phyloP scores from a whole-genome alignment of 805 yeast species.

The Zygoascus biomembranicola region DNA sequence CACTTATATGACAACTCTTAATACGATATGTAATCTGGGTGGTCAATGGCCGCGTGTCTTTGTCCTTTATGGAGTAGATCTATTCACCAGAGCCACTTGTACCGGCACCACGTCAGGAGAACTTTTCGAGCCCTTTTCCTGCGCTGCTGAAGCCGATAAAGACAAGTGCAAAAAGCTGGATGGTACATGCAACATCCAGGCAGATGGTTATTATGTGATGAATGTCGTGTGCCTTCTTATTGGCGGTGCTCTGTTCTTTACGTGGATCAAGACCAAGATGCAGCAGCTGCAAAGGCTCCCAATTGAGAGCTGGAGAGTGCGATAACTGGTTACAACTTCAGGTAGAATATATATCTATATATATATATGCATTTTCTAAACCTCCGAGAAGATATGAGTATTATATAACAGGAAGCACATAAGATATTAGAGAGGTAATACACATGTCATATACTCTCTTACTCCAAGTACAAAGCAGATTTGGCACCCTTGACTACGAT shows the following conservation, averaged over 20 bases:
- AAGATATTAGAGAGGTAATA: neutral
- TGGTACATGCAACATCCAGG: constrained; percentile 46
- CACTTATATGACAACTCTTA: constrained; percentile 93
- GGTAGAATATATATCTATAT: neutral
- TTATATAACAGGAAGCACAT: neutral
- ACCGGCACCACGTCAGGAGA: constrained; percentile 13
- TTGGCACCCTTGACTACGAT: constrained; percentile 68
- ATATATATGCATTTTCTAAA: neutral
- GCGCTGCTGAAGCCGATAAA: constrained; percentile 35
- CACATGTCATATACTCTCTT: constrained; percentile 6
- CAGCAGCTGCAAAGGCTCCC: constrained; percentile 64
- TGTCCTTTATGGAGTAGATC: constrained; percentile 71
- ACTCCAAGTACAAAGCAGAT: constrained; percentile 33
- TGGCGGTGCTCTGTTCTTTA: constrained; percentile 57
- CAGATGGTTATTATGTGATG: constrained; percentile 82
- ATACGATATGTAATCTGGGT: constrained; percentile 86
- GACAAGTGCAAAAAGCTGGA: constrained; percentile 42
- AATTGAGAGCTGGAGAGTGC: constrained; percentile 65
- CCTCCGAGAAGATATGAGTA: neutral
- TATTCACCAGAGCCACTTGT: constrained; percentile 62
- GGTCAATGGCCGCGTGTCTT: constrained; percentile 97
- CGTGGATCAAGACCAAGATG: constrained; percentile 59
- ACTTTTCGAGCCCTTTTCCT: constrained; percentile 21
- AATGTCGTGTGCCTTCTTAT: constrained; percentile 61
- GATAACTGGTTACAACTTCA: neutral